Evolutionary conservation across 495 filamentous ascomycete genomes (phyloP).

Genomic region (Aspergillus kassunensis): DNA sequence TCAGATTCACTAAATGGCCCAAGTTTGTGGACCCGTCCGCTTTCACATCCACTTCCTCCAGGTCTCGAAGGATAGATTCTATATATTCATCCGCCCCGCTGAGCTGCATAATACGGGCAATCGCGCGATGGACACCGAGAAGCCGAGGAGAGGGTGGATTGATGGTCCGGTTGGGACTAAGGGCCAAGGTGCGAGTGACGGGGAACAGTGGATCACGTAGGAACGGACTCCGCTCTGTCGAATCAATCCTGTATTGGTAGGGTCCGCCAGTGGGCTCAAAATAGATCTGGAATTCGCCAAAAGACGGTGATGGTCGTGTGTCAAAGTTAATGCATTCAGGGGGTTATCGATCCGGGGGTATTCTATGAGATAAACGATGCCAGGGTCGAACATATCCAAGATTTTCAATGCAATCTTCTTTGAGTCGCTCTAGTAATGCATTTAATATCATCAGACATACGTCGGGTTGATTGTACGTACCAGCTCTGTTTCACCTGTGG

Average conservation of each 20-base stretch:
- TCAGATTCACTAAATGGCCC: not conserved
- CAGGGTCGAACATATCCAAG: conserved; percentile 22
- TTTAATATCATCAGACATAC: not conserved
- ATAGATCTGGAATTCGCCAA: conserved; percentile 24
- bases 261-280: conserved; percentile 19
- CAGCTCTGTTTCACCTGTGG: conserved; percentile 10
- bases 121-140: conserved; percentile 30
- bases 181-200: conserved; percentile 23
- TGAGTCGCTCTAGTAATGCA: not conserved
- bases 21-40: conserved; percentile 2
- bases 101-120: conserved; percentile 21
- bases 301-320: conserved; percentile 21
- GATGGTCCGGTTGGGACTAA: conserved; percentile 25
- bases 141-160: conserved; percentile 28
- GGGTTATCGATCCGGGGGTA: conserved; percentile 15
- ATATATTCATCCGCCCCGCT: conserved; percentile 7
- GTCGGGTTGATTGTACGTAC: conserved; percentile 2
- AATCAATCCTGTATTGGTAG: conserved; percentile 26
- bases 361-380: conserved; percentile 17
- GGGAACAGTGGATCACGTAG: conserved; percentile 26
- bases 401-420: conserved; percentile 21
- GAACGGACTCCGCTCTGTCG: conserved; percentile 18
- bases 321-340: conserved; percentile 21
- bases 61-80: not conserved
- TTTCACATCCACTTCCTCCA: conserved; percentile 1